phyloP scores from a whole-genome alignment of 495 filamentous ascomycete genomes.

The Penicillium longicatenatum region DNA sequence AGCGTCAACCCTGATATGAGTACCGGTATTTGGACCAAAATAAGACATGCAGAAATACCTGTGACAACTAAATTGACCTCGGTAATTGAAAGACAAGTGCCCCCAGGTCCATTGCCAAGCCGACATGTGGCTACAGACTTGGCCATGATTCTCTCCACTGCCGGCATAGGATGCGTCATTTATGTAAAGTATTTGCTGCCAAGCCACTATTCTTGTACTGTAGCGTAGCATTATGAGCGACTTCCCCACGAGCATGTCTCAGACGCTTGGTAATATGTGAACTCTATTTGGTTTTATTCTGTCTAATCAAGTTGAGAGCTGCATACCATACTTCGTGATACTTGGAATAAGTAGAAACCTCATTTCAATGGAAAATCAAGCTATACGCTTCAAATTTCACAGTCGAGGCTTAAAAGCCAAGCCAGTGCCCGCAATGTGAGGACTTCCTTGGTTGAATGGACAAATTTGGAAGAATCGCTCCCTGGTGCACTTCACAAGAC shows the following conservation, averaged over 20 bases:
- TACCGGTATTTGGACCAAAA: not conserved
- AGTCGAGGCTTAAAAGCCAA: conserved; percentile 19
- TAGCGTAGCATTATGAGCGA: not conserved
- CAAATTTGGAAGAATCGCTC: conserved; percentile 66
- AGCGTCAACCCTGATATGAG: not conserved
- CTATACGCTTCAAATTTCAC: conserved; percentile 1
- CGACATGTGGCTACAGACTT: not conserved
- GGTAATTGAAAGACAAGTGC: not conserved
- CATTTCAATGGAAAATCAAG: not conserved
- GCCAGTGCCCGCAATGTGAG: conserved; percentile 24
- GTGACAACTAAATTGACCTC: not conserved
- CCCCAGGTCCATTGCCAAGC: not conserved
- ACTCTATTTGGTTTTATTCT: not conserved
- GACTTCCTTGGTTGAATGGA: conserved; percentile 41
- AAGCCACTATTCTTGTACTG: not conserved
- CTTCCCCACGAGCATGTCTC: not conserved
- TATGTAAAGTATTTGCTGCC: not conserved
- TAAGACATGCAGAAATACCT: not conserved
- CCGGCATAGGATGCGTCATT: not conserved
- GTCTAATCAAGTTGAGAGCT: not conserved
- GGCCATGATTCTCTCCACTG: not conserved
- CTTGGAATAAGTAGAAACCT: not conserved
- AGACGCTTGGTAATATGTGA: not conserved
- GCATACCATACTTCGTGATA: not conserved
- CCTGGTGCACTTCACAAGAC: conserved; percentile 53